Evolutionary conservation across 1,284 basidiomycete genomes (phyloP).

Genomic region (Ustilago esculenta): DNA sequence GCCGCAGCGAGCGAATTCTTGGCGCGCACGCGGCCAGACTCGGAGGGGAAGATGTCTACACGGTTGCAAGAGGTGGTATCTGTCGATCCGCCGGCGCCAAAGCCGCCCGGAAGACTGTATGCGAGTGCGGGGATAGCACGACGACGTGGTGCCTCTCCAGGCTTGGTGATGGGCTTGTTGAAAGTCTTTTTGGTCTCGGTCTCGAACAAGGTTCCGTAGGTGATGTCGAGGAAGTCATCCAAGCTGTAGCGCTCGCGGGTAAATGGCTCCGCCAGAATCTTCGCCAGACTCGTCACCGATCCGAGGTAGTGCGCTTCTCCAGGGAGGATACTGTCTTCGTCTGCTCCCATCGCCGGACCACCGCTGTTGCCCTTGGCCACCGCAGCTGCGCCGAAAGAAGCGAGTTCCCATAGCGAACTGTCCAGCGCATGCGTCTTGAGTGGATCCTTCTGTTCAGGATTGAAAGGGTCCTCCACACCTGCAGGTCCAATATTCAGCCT

Average conservation of each 20-base stretch:
- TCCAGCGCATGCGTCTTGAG: slow-evolving; percentile 80
- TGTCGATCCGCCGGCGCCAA: slow-evolving; percentile 33
- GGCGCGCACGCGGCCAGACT: slow-evolving; percentile 14
- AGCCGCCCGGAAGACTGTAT: slow-evolving; percentile 36
- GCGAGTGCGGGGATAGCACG: slow-evolving; percentile 18
- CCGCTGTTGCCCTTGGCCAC: slow-evolving; percentile 23
- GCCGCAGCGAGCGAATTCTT: slow-evolving; percentile 15
- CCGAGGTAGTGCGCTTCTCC: slow-evolving; percentile 81
- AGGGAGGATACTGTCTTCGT: slow-evolving; percentile 22
- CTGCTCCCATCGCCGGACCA: slow-evolving; percentile 16
- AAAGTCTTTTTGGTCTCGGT: slow-evolving; percentile 83
- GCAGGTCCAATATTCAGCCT: slow-evolving; percentile 57
- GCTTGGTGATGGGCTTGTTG: slow-evolving; percentile 4
- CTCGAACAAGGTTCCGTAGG: slow-evolving; percentile 90
- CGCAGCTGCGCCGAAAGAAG: slow-evolving; percentile 72
- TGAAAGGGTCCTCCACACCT: slow-evolving; percentile 71
- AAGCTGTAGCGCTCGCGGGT: slow-evolving; percentile 88
- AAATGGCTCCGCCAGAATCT: slow-evolving; percentile 89
- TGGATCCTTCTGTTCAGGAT: slow-evolving; percentile 77
- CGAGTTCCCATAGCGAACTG: slow-evolving; percentile 91
- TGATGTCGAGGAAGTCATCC: slow-evolving; percentile 97
- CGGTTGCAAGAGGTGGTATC: slow-evolving; percentile 16
- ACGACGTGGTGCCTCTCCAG: not conserved
- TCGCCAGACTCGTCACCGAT: slow-evolving; percentile 81
- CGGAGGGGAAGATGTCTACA: slow-evolving; percentile 40